Base-by-base conservation (phyloP, 495 filamentous ascomycete species). In the Aspergillus campestris region DNA sequence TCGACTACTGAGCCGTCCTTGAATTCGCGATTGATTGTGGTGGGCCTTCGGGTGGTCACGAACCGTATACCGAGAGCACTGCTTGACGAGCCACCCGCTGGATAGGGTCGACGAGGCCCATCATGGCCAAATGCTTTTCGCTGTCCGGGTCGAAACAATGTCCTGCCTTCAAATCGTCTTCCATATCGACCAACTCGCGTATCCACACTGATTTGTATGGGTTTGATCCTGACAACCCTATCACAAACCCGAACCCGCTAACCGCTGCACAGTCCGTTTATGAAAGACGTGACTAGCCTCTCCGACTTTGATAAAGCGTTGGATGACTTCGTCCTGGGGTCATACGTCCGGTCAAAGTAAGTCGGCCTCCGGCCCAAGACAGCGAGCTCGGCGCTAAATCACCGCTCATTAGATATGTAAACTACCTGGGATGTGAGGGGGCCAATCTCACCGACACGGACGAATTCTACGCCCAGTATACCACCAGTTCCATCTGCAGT, bases 401-500 rank as follows among this genome's bases (percentile, higher is more conserved):
- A 42, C 36, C 10, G 8, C 12, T 24, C 28, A 28, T 30, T 52
- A 71, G 67, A 43, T 71, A 64, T 55, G 52, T 55, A 38, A 51
- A 64, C 9, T 71, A 85, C n/a, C 73, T 97, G 30, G 91, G 92
- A 34, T 99, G 92, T 60, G 71, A 75, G 31, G 78, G 79, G 48
- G 65, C 94, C 58, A 82, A 92, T 55, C 74, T 86, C 40, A 82
- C 81, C 29, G 86, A 94, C 53, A 84, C 87, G n/a, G 82, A 78
- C 43, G 74, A 83, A 54, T 78, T 88, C 56, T 99, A 99, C 69
- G 92, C 94, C 15, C 83, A 90, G 56, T 99, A 89, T 66, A 95
- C 89, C 9, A 91, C 81, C 39, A 91, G 86, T 54, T 81, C 89
- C 60, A 77, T 99, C 51, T 99, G 94, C 77, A 97, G 90, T 74